Conservation (phyloP, 1,284 basidiomycete genomes). For the Anthracocystis walkeri region DNA sequence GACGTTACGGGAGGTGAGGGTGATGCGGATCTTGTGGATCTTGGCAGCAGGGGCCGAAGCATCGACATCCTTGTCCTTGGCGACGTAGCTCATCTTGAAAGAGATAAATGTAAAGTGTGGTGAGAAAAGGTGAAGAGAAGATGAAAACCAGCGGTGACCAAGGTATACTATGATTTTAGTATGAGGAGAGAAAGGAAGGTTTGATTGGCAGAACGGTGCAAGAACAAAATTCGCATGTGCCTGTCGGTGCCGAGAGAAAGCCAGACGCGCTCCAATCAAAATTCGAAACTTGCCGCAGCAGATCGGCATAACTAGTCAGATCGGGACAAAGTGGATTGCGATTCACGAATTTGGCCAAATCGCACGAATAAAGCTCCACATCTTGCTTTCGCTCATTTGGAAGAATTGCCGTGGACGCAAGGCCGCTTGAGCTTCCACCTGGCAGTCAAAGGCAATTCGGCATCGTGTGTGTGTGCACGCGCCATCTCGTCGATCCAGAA, state of each 20-base stretch:
- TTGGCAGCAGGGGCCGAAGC: conserved; percentile 83
- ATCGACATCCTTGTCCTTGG: conserved; percentile 89
- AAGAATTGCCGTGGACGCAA: conserved; percentile 6
- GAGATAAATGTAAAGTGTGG: conserved; percentile 61
- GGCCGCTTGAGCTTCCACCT: conserved; percentile 19
- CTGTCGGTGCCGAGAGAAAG: conserved; percentile 21
- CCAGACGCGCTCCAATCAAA: conserved; percentile 18
- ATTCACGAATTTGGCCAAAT: not conserved
- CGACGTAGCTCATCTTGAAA: conserved; percentile 96
- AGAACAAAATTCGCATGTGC: conserved; percentile 16
- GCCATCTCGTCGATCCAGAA: conserved; percentile 18
- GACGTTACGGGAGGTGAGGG: conserved; percentile 96
- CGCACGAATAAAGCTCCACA: conserved; percentile 6
- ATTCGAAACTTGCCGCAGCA: conserved; percentile 51
- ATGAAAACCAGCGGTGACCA: conserved; percentile 72
- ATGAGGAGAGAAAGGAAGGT: conserved; percentile 39
- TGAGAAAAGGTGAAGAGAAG: conserved; percentile 71
- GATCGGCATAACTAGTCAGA: not conserved
- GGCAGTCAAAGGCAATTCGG: conserved; percentile 5
- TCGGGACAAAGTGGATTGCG: conserved; percentile 5
- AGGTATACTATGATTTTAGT: conserved; percentile 54
- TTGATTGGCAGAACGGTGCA: conserved; percentile 11
- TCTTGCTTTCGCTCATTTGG: not conserved
- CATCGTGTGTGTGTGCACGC: conserved; percentile 23
- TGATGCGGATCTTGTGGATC: conserved; percentile 99